Percentiles rank a stretch among this genome's conserved stretches.
These are phyloP conservation scores for Pinguiococcus pyrenoidosus DNA, from an alignment of 108 stramenopile species.

Conservation along the genomic window DNA sequence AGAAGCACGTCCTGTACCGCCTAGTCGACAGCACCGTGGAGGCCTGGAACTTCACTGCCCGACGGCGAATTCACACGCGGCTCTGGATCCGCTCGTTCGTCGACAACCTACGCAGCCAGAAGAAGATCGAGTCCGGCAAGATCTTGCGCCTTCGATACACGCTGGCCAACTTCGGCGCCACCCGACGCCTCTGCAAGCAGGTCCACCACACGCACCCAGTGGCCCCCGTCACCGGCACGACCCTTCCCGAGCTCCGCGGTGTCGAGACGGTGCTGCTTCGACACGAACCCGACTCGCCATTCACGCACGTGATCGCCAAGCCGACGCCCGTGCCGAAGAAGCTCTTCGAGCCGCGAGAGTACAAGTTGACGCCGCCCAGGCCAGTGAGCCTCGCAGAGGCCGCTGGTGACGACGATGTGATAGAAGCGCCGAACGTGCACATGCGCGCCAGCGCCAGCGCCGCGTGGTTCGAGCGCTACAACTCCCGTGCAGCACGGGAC, in stretches of 20 bases:
- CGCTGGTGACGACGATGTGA: not conserved
- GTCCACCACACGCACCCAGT: constrained; percentile 13
- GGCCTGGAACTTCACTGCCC: constrained; percentile 30
- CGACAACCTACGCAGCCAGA: constrained; percentile 26
- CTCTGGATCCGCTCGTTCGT: constrained; percentile 41
- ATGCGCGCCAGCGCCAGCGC: constrained; percentile 1
- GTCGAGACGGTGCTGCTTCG: not conserved
- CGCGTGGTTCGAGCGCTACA: constrained; percentile 18
- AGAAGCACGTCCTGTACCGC: constrained; percentile 51
- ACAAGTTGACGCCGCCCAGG: constrained; percentile 27
- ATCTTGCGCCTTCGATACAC: constrained; percentile 36
- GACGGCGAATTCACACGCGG: constrained; percentile 21
- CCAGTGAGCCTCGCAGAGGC: constrained; percentile 34
- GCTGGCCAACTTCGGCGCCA: constrained; percentile 20
- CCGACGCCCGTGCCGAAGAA: constrained; percentile 33
- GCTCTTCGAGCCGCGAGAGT: constrained; percentile 34
- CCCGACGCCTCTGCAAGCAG: constrained; percentile 9
- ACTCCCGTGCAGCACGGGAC: not conserved
- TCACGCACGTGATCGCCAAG: constrained; percentile 13
- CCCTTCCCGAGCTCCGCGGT: constrained; percentile 21
- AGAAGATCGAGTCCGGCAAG: constrained; percentile 7
- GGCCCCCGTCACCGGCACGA: constrained; percentile 40
- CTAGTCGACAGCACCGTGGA: constrained; percentile 26
- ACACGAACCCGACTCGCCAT: not conserved
- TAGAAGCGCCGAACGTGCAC: constrained; percentile 4